Conservation (phyloP, 306 rosid species). For the Purshia tridentata region DNA sequence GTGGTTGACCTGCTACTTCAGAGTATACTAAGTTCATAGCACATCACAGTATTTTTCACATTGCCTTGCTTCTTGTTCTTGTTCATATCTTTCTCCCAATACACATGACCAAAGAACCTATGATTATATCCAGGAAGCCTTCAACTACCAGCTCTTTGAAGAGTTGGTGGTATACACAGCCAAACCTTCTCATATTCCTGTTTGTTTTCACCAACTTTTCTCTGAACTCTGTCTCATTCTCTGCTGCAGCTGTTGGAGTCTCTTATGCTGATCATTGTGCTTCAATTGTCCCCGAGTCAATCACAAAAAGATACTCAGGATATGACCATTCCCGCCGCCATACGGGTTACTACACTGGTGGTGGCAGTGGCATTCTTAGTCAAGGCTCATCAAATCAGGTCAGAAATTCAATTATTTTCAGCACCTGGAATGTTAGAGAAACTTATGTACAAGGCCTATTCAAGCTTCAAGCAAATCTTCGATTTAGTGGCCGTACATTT, state of each 20-base stretch:
- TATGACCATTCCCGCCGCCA: not conserved
- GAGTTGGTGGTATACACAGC: not conserved
- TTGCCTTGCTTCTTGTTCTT: not conserved
- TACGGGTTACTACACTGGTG: constrained; percentile 41
- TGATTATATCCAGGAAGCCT: not conserved
- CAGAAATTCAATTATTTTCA: constrained; percentile 8
- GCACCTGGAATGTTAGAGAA: not conserved
- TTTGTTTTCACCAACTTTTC: constrained; percentile 16
- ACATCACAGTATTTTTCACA: not conserved
- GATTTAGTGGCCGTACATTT: constrained; percentile 2
- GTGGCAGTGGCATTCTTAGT: not conserved
- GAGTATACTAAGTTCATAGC: not conserved
- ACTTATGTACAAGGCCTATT: constrained; percentile 32
- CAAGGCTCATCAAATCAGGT: not conserved
- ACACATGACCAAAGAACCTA: not conserved
- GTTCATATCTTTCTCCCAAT: not conserved
- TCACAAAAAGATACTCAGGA: not conserved
- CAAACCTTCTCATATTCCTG: constrained; percentile 33
- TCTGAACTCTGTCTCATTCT: constrained; percentile 24
- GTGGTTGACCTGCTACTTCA: not conserved
- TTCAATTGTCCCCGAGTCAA: constrained; percentile 33
- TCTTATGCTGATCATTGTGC: constrained; percentile 43
- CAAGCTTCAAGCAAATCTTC: constrained; percentile 31
- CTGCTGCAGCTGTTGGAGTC: constrained; percentile 16
- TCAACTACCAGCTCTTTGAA: not conserved